Percentiles rank a stretch among this genome's conserved stretches.
Conservation (phyloP, 192 early-diverging fungal species). For the Linnemannia exigua region DNA sequence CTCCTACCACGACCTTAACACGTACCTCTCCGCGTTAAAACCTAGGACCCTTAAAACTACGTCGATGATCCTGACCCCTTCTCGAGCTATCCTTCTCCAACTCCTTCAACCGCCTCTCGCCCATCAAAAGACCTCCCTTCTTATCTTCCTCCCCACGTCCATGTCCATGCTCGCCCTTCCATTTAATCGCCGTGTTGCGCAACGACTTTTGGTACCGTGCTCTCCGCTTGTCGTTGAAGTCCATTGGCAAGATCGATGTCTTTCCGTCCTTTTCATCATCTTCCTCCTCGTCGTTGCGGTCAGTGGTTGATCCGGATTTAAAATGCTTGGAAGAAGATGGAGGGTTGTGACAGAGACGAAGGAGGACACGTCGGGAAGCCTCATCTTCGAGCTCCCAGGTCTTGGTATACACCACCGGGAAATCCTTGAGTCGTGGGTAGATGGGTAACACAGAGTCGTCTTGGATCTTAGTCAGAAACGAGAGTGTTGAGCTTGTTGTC, state of each 20-base stretch:
- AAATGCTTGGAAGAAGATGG: not conserved
- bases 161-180: constrained; percentile 50
- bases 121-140: constrained; percentile 30
- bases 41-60: not conserved
- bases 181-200: constrained; percentile 53
- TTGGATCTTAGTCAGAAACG: constrained; percentile 19
- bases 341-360: constrained; percentile 37
- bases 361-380: constrained; percentile 25
- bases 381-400: constrained; percentile 52
- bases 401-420: constrained; percentile 50
- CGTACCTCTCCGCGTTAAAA: too few relatives aligned
- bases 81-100: constrained; percentile 24
- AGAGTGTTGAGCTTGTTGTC: not conserved
- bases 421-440: constrained; percentile 50
- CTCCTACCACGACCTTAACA: too few relatives aligned
- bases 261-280: not conserved
- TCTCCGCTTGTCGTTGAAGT: constrained; percentile 21
- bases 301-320: not conserved
- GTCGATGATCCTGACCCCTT: constrained; percentile 27
- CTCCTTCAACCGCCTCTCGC: constrained; percentile 31
- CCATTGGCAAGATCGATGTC: not conserved
- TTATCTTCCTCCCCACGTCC: constrained; percentile 24
- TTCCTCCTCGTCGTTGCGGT: not conserved
- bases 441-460: constrained; percentile 39
- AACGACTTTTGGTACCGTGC: constrained; percentile 28